Evolutionary conservation across 148 eudicot species (phyloP), one percentile per base, ranked within the genome.

Genomic region (Persicaria tinctoria): DNA sequence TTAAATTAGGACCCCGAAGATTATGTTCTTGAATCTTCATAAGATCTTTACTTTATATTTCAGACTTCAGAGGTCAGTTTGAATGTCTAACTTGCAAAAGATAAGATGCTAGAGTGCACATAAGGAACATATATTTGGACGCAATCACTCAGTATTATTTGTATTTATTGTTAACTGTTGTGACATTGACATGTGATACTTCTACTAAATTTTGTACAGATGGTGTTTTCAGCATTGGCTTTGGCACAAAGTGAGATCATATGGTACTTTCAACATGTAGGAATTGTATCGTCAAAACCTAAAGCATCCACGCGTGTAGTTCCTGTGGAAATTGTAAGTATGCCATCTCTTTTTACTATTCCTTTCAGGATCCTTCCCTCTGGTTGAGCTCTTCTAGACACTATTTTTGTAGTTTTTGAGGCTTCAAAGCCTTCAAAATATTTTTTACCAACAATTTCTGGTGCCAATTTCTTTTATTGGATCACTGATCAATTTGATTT

Each of bases 191-290:
- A 8, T 63, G 68, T 27, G 45, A 63, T 27, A 10, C 16, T 27
- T 17, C 46, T 41, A 8, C 17, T 66, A 5, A 66, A 66, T 66
- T 20, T 70, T 72, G 18, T 62, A 50, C 86, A 96, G 99, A 92
- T 96, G 99, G 99, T 96, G 56, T 92, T 92, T 88, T 96, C 99
- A 84, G 99, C 99, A 51, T 83, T 96, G 87, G 94, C 97, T 76
- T 88, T 96, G 76, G 97, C 97, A 75, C 99, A 96, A 76, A 90
- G 91, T 59, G 99, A 96, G 83, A 94, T 96, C 46, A 77, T 86
- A 68, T 96, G 99, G 99, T 96, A 96, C 77, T 96, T 96, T 81
- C 99, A 96, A 81, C 99, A 96, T 81, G 97, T 90, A 38, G 99
- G 99, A 76, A 81, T 96, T 74, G 82, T 85, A 73, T 88, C 97